Base-by-base conservation (phyloP, 257 asterid genomes). In the Cynanchum wilfordii region DNA sequence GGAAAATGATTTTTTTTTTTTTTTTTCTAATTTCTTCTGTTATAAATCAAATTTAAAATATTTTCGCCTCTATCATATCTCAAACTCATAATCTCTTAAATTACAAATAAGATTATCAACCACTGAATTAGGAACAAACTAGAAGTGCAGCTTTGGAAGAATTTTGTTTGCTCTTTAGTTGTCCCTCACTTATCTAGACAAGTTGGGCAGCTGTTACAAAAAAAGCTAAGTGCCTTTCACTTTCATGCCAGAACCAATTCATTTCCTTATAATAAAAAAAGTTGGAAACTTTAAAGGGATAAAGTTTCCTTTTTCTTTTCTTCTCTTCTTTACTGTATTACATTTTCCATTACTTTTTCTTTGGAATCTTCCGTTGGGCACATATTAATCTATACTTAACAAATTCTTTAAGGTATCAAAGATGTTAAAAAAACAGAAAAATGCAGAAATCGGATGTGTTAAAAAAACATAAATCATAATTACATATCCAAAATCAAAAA, bases 251-350 rank as follows among this genome's bases (percentile, higher is more conserved):
- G 77, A 80, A 63, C 59, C 65, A 50, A 71, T 73, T 72, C 63
- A 58, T 55, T 72, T 33, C 64, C 63, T 57, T 72, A 74, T 59
- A 42, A 73, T 80, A 75, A 76, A 81, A 76, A 81, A 81, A 77
- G 76, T 29, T 74, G 51, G 63, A 77, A 79, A 82, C 64, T 42
- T 36, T 27, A 66, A 62, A 62, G 69, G 69, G 75, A 73, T 71
- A 80, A 77, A 80, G 79, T 60, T 52, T 79, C 33, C 30, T 59
- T 66, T 82, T 78, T 58, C 29, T 69, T 75, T 73, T 77, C 55
- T 49, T 75, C 55, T 54, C 38, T 5, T 27, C 42, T 38, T 63
- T 63, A 45, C 19, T n/a, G 30, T 50, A 40, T 7, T 59, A n/a
- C 47, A 60, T 74, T 62, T 66, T 60, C 22, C 16, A 38, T 66